These are phyloP conservation scores for Primulina tabacum DNA, from an alignment of 257 asterid genomes.

Conservation along the genomic window DNA sequence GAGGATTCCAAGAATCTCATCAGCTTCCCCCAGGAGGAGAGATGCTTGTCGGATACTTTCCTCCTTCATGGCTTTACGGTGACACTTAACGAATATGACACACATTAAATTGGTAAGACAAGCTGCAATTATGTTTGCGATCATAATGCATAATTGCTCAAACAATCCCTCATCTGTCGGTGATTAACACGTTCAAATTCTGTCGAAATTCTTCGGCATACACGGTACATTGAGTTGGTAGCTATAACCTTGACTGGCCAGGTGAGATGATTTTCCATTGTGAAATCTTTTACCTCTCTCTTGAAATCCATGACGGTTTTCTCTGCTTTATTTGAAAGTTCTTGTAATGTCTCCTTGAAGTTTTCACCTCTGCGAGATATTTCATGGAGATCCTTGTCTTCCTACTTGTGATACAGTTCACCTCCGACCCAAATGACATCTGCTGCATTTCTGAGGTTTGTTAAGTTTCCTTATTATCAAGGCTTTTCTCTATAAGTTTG, in stretches of 20 bases:
- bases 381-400: slow-evolving; percentile 34
- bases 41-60: slow-evolving; percentile 36
- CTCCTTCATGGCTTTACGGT: slow-evolving; percentile 31
- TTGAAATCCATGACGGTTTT: slow-evolving; percentile 10
- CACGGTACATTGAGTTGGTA: slow-evolving; percentile 20
- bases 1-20: slow-evolving; percentile 38
- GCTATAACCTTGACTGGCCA: slow-evolving; percentile 22
- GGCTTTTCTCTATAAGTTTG: slow-evolving; percentile 34
- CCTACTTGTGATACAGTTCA: slow-evolving; percentile 37
- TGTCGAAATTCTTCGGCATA: slow-evolving; percentile 10
- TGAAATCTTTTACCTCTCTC: slow-evolving; percentile 9
- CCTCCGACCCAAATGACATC: slow-evolving; percentile 33
- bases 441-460: slow-evolving; percentile 37
- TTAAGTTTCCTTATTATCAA: slow-evolving; percentile 25
- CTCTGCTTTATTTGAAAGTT: slow-evolving; percentile 19
- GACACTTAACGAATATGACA: slow-evolving; percentile 38
- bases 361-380: slow-evolving; percentile 29
- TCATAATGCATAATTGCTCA: slow-evolving; percentile 30
- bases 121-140: slow-evolving; percentile 40
- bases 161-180: slow-evolving; percentile 30
- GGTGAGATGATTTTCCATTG: slow-evolving; percentile 8
- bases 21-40: slow-evolving; percentile 37
- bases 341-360: slow-evolving; percentile 29
- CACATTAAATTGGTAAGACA: slow-evolving; percentile 37
- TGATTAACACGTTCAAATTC: slow-evolving; percentile 22